These are phyloP conservation scores for Gardenia jasminoides DNA, from an alignment of 257 asterid genomes.

Conservation along the genomic window DNA sequence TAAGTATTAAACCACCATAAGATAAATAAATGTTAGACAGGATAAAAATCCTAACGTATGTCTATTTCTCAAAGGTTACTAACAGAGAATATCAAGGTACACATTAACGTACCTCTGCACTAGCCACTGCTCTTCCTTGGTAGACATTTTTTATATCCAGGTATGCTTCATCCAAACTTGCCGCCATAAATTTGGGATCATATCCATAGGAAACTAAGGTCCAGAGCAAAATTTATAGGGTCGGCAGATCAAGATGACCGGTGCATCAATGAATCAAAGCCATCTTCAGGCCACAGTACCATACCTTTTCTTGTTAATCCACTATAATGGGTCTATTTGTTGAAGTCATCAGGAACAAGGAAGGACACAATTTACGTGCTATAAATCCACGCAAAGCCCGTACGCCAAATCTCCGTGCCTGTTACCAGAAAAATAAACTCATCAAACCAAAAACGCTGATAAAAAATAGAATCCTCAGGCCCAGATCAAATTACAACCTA, in stretches of 20 bases:
- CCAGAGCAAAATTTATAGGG: constrained; percentile 21
- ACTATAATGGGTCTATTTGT: constrained; percentile 76
- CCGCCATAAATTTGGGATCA: constrained; percentile 76
- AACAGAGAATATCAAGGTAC: neutral
- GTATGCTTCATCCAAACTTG: constrained; percentile 98
- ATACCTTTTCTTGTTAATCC: constrained; percentile 83
- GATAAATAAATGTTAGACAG: too few species aligned
- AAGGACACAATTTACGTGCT: constrained; percentile 86
- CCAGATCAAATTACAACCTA: neutral
- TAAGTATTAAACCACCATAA: too few species aligned
- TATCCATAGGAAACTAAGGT: constrained; percentile 70
- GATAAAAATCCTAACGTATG: too few species aligned
- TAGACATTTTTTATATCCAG: constrained; percentile 79
- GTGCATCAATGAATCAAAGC: neutral
- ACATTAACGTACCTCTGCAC: constrained; percentile 66
- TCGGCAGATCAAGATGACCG: constrained; percentile 16
- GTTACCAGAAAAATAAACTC: constrained; percentile 24
- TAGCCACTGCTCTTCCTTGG: constrained; percentile 57
- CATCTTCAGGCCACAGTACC: neutral
- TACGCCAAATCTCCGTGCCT: constrained; percentile 95
- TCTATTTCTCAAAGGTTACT: too few species aligned
- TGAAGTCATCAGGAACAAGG: constrained; percentile 76
- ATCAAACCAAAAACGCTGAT: neutral
- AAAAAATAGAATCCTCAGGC: neutral
- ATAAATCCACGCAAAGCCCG: constrained; percentile 99